phyloP scores from a whole-genome alignment of 176 grass and related monocot species.

The Eragrostis nindensis region DNA sequence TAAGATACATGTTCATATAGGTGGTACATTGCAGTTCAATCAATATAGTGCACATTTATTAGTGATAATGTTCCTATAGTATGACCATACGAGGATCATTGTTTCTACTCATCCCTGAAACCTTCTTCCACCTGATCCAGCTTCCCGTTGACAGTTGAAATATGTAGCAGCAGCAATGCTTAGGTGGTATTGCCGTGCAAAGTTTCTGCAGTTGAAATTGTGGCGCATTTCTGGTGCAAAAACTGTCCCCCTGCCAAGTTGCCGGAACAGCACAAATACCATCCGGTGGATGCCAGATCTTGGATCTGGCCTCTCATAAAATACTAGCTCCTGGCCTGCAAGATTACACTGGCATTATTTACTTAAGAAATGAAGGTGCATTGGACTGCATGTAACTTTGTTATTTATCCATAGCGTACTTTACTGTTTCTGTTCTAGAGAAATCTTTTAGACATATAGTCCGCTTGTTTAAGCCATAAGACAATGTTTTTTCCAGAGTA shows the following conservation, averaged over 20 bases:
- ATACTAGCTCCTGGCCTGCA: conserved; percentile 59
- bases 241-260: conserved; percentile 61
- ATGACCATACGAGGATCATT: background rate
- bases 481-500: background rate
- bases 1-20: conserved; percentile 15
- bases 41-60: conserved; percentile 33
- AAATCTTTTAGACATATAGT: background rate
- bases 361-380: conserved; percentile 17
- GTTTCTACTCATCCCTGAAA: conserved; percentile 42
- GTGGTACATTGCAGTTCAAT: conserved; percentile 4
- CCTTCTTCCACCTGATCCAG: conserved; percentile 64
- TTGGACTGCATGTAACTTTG: background rate
- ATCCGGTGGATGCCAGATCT: conserved; percentile 78
- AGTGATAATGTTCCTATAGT: conserved; percentile 26
- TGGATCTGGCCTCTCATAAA: conserved; percentile 73
- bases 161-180: conserved; percentile 56
- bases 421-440: conserved; percentile 1
- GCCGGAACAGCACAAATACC: conserved; percentile 64
- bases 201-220: conserved; percentile 63
- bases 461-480: background rate
- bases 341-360: background rate
- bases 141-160: conserved; percentile 85
- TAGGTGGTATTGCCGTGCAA: conserved; percentile 64
- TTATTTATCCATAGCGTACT: background rate
- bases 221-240: conserved; percentile 59